Conservation (phyloP, 768 basidiomycete species). For the Amylocystis lapponica region DNA sequence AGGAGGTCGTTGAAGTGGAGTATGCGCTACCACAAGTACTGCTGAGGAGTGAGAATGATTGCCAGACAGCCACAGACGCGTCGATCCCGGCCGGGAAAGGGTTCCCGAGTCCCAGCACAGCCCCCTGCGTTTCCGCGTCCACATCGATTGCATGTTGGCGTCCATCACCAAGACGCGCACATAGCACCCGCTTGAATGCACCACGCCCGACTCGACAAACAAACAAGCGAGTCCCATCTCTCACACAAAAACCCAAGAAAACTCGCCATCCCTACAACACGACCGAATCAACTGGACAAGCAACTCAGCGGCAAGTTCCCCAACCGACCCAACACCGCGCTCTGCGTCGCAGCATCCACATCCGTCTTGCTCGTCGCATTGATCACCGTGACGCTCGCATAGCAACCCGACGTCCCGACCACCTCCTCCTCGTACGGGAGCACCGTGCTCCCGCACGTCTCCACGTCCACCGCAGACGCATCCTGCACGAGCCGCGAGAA, state of each 20-base stretch:
- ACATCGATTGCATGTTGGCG: constrained; percentile 28
- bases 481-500: constrained; percentile 25
- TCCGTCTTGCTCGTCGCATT: constrained; percentile 26
- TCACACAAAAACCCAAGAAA: no score
- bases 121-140: constrained; percentile 22
- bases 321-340: constrained; percentile 19
- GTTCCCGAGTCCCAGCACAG: no score
- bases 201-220: constrained; percentile 22
- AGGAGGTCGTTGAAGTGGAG: no score
- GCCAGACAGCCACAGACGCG: no score
- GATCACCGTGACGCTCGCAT: constrained; percentile 26
- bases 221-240: no score
- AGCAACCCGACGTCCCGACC: constrained; percentile 23
- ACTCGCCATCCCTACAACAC: no score
- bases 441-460: constrained; percentile 25
- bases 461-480: constrained; percentile 21
- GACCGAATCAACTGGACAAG: no score
- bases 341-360: constrained; percentile 27
- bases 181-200: constrained; percentile 22
- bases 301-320: constrained; percentile 7
- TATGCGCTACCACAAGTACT: no score
- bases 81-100: no score
- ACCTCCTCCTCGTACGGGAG: constrained; percentile 27
- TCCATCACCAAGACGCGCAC: constrained; percentile 26
- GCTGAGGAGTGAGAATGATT: no score